phyloP scores from a whole-genome alignment of 2,329 filamentous ascomycete genomes.

The Trichoderma breve region DNA sequence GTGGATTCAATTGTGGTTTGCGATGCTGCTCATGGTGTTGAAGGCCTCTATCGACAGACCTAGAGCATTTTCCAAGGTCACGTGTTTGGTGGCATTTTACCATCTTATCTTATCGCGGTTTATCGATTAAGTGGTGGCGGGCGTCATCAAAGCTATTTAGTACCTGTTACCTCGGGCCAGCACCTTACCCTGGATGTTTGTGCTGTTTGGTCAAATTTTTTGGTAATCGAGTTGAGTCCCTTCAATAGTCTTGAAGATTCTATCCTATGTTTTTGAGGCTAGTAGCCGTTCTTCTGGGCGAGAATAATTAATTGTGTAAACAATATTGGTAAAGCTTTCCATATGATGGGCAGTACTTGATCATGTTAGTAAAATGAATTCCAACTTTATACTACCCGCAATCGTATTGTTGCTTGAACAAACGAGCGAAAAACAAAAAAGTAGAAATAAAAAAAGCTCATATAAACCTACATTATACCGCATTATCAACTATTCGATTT shows the following conservation, averaged over 20 bases:
- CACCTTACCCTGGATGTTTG: background rate
- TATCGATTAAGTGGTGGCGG: background rate
- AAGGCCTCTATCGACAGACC: conserved; percentile 2
- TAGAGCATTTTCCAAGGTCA: conserved; percentile 22
- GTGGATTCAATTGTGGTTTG: conserved; percentile 17
- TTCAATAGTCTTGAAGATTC: too few species aligned
- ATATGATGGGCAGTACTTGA: background rate
- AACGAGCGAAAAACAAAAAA: too few species aligned
- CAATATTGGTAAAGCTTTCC: accelerated
- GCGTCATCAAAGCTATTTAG: too few species aligned
- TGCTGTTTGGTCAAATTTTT: too few species aligned
- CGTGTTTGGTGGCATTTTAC: conserved; percentile 13
- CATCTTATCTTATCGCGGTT: conserved; percentile 13
- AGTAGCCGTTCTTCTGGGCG: accelerated
- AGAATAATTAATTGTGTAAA: accelerated
- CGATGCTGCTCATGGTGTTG: conserved; percentile 5
- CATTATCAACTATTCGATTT: background rate
- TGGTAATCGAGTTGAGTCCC: too few species aligned
- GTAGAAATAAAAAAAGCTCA: background rate
- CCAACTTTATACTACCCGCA: too few species aligned
- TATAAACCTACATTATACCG: background rate
- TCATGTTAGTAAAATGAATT: too few species aligned
- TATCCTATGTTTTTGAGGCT: background rate
- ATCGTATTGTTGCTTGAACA: too few species aligned
- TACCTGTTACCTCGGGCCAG: too few species aligned